Percentiles rank a stretch among this genome's conserved stretches.
phyloP scores from a whole-genome alignment of 805 yeast species.

The Starmerella powellii region DNA sequence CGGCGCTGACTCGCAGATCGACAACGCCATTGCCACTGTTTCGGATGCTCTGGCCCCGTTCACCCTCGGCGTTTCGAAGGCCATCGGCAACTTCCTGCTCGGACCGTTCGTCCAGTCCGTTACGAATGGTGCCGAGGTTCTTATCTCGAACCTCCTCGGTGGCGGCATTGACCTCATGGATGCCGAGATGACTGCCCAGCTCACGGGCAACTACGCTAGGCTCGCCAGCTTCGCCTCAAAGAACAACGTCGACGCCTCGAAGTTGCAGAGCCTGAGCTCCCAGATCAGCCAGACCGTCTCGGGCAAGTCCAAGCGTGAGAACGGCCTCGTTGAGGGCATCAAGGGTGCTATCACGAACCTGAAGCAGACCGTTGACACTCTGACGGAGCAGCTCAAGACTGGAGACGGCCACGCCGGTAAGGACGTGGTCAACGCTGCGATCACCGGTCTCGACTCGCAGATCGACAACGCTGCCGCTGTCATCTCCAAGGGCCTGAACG shows the following conservation, averaged over 20 bases:
- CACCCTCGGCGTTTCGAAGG: slow-evolving; percentile 18
- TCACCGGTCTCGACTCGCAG: slow-evolving; percentile 29
- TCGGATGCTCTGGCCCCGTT: slow-evolving; percentile 12
- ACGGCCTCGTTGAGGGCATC: slow-evolving; percentile 7
- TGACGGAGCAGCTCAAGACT: slow-evolving; percentile 15
- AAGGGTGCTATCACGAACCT: slow-evolving; percentile 20
- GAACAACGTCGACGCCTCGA: slow-evolving; percentile 16
- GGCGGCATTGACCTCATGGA: slow-evolving; percentile 21
- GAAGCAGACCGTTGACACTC: slow-evolving; percentile 19
- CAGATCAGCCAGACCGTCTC: slow-evolving; percentile 15
- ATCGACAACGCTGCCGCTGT: slow-evolving; percentile 25
- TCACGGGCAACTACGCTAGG: slow-evolving; percentile 21
- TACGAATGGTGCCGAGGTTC: slow-evolving; percentile 26
- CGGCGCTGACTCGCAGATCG: slow-evolving; percentile 27
- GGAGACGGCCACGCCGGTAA: slow-evolving; percentile 22
- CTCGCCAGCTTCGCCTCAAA: slow-evolving; percentile 18
- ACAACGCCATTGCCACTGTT: slow-evolving; percentile 20
- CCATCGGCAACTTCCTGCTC: slow-evolving; percentile 16
- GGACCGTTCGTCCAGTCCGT: slow-evolving; percentile 28
- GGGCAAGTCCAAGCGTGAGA: slow-evolving; percentile 10
- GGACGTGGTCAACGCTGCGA: slow-evolving; percentile 20
- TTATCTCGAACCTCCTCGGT: slow-evolving; percentile 21
- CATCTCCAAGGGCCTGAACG: slow-evolving; percentile 13
- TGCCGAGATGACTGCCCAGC: slow-evolving; percentile 21
- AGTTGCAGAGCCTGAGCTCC: slow-evolving; percentile 14